phyloP scores from a whole-genome alignment of 2,329 filamentous ascomycete species.

The Colletotrichum simmondsii region DNA sequence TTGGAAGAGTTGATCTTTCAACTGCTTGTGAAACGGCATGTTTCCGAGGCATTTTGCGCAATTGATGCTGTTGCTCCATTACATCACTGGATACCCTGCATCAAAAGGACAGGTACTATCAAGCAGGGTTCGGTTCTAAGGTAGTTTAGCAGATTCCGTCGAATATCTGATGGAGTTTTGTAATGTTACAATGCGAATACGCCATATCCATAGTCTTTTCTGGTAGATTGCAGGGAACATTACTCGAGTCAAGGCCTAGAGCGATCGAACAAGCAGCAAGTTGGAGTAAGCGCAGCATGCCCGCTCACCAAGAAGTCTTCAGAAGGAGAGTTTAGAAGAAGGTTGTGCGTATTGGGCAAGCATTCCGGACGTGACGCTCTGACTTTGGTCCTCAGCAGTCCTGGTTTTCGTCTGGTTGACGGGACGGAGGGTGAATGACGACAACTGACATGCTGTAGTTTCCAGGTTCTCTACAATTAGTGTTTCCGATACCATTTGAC shows the following conservation, averaged over 20 bases:
- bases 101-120: neutral
- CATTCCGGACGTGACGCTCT: neutral
- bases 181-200: neutral
- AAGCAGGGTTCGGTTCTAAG: neutral
- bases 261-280: neutral
- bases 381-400: neutral
- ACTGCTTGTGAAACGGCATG: neutral
- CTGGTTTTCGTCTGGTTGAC: neutral
- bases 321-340: neutral
- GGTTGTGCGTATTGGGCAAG: neutral
- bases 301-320: neutral
- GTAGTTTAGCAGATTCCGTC: neutral
- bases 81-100: neutral
- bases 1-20: neutral
- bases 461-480: neutral
- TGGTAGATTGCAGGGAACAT: neutral
- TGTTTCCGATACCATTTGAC: neutral
- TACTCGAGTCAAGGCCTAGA: constrained; percentile 3
- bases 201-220: neutral
- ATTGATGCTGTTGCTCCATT: neutral
- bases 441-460: neutral
- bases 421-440: neutral
- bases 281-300: neutral
- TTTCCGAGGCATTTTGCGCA: neutral
- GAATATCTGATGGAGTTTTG: neutral